Evolutionary conservation across 441 rosid genomes (phyloP).

Genomic region (Bocquillonia castaneifolia): DNA sequence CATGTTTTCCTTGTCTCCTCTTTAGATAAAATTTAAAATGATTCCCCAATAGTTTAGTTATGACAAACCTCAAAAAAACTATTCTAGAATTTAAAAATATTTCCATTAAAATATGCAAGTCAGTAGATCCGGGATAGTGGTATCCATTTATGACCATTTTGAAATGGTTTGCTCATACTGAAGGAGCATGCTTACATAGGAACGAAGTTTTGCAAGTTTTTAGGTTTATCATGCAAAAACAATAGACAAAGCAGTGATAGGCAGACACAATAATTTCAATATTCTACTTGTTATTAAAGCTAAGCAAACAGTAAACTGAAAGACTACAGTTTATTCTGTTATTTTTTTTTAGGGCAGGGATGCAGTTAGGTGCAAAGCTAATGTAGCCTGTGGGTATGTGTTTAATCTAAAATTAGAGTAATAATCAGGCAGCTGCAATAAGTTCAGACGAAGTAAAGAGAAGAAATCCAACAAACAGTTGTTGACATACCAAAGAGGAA

Average conservation of each 20-base stretch:
- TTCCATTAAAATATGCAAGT: neutral
- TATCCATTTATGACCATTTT: no score
- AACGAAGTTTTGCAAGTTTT: neutral
- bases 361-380: no score
- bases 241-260: neutral
- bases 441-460: constrained; percentile 1
- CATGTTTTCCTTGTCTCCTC: neutral
- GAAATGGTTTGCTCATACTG: no score
- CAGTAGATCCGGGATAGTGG: no score
- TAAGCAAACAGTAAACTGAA: neutral
- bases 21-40: neutral
- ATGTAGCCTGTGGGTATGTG: no score
- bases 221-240: neutral
- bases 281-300: neutral
- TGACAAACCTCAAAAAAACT: neutral
- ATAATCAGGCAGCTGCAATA: no score
- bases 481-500: constrained; percentile 76
- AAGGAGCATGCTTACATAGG: neutral
- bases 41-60: neutral
- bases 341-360: no score
- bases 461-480: neutral
- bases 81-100: no score
- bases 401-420: no score
- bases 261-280: no score
- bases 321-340: neutral